Base-by-base conservation (phyloP, 305 asterid genomes). In the Plantago coronopus region DNA sequence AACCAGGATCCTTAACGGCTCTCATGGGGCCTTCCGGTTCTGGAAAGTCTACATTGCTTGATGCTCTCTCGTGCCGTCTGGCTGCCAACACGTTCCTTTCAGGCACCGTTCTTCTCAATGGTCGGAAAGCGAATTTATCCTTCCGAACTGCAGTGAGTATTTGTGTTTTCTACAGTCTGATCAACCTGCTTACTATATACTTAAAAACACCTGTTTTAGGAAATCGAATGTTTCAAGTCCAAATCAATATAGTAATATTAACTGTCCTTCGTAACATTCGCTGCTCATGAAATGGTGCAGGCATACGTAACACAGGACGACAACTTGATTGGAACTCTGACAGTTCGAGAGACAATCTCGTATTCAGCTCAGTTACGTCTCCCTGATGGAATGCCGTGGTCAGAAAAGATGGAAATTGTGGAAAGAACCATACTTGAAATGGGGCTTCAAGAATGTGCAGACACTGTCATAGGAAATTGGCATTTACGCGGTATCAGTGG, bases 301-400 rank as follows among this genome's bases (percentile, higher is more conserved):
- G 99, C 99, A 2, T 93, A 93, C 59, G 99, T 93, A 1, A 93
- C 99, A 1, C 99, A 93, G 73, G 99, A 93, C n/a, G 99, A 93
- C 73, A 93, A 79, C 80, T 69, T 93, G 79, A 89, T 93, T 12
- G 97, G 97, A 12, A 93, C 99, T 3, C 79, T 93, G 62, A 93
- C 99, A 0, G 97, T 93, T 5, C 88, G 95, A 2, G 99, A 93
- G 54, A 89, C 96, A 0, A 89, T 93, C n/a, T 81, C 89, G 0
- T 93, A 89, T 44, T 93, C 97, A 0, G 99, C 99, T 13, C 73
- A 83, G 21, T 65, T 93, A 49, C 83, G 97, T 6, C 88, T 93
- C 11, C 99, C 99, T 0, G 94, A 89, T 37, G 57, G 83, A 56
- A 89, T 93, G 99, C 63, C 94, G 1, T 66, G 91, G 89, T 29